Base-by-base conservation (phyloP, 1,284 basidiomycete species). In the Microbotryum intermedium region DNA sequence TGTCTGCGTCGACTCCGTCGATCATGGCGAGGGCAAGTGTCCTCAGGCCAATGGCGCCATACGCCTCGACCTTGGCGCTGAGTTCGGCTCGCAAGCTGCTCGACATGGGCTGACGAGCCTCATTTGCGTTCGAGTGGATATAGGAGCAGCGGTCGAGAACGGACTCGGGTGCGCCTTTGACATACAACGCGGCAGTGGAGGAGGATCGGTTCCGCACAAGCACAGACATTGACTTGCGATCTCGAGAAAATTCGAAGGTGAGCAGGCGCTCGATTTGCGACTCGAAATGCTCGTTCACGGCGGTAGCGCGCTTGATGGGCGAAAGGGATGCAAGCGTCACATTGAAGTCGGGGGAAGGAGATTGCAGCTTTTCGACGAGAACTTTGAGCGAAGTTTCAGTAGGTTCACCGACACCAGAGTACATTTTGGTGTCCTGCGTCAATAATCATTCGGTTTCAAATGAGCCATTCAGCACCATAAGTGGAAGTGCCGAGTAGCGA, bases 151-250 rank as follows among this genome's bases (percentile, higher is more conserved):
- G 85, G 55, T 93, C 90, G 61, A 98, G 78, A 43, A 99, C 87
- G 23, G 87, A 86, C 77, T 98, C 94, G 3, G 93, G 94, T 1
- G 94, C 95, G 50, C 95, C 94, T 76, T 98, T 98, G 73, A 88
- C 90, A 71, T 92, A 86, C 3, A 94, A 78, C 21, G 84, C 70
- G 25, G 70, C 71, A 23, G 53, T 75, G 43, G 84, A 84, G 6
- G 75, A 75, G 11, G 34, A 25, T 62, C 81, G 76, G 28, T 66
- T 72, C 62, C 78, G 81, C 53, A 88, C 85, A 52, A 97, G 83
- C 44, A 95, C 91, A 26, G 93, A 97, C 94, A 97, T 98, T 82
- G 92, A 93, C 78, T 97, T 98, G 74, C 94, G 88, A 76, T 98
- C 95, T 42, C 94, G 86, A 29, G 90, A 89, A 77, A 98, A 98